Evolutionary conservation across 1,139 yeast species (phyloP).

Genomic region (Nakaseomyces uthaithaninus): DNA sequence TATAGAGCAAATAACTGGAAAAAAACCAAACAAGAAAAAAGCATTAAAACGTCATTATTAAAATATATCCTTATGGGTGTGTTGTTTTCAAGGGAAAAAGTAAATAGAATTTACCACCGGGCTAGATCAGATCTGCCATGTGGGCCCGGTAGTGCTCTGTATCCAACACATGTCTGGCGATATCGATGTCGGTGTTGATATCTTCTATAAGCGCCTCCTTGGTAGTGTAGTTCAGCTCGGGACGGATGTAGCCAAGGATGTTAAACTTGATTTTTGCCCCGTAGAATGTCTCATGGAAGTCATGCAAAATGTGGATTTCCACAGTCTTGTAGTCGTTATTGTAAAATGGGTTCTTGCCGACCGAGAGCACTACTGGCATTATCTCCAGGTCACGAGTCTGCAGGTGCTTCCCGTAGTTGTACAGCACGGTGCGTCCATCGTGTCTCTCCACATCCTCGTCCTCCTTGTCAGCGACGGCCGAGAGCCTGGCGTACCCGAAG

Average conservation of each 20-base stretch:
- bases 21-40: too few species aligned
- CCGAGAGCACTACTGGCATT: conserved; percentile 86
- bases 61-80: too few species aligned
- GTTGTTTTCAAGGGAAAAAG: too few species aligned
- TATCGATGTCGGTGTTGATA: conserved; percentile 68
- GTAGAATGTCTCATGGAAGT: conserved; percentile 61
- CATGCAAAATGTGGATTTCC: conserved; percentile 79
- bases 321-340: conserved; percentile 58
- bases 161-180: conserved; percentile 46
- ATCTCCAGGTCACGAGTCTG: conserved; percentile 35
- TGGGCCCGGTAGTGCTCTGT: conserved; percentile 10
- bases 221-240: conserved; percentile 81
- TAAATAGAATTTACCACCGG: too few species aligned
- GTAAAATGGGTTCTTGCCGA: conserved; percentile 95
- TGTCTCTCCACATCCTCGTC: conserved; percentile 24
- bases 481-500: conserved; percentile 64
- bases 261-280: conserved; percentile 67
- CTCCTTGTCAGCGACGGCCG: conserved; percentile 14
- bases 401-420: conserved; percentile 55
- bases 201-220: conserved; percentile 81
- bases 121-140: conserved; percentile 11
- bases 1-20: too few species aligned
- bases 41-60: too few species aligned
- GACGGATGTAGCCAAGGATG: conserved; percentile 82
- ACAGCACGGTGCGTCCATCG: conserved; percentile 39